These are phyloP conservation scores for Yarrowia deformans DNA, from an alignment of 805 yeast genomes.

Conservation along the genomic window DNA sequence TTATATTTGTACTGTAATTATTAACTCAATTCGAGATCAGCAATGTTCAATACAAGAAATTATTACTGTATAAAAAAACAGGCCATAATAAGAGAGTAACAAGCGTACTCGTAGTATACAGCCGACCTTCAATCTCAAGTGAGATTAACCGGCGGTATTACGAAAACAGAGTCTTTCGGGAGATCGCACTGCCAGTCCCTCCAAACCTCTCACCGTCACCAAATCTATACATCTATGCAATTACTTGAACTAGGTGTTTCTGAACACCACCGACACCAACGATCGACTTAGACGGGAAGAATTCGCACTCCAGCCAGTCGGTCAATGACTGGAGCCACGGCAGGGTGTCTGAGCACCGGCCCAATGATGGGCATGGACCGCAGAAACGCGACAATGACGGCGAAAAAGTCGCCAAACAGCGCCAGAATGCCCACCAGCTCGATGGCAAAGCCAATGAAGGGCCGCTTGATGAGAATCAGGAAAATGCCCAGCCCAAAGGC, in stretches of 20 bases:
- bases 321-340: constrained; percentile 77
- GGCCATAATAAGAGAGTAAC: no score
- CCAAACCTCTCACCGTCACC: no score
- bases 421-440: constrained; percentile 91
- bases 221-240: constrained; percentile 5
- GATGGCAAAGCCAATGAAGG: constrained; percentile 83
- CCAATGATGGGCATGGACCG: constrained; percentile 90
- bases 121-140: no score
- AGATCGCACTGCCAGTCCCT: no score
- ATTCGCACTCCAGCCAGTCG: constrained; percentile 70
- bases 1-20: no score
- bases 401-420: constrained; percentile 91
- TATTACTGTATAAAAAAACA: no score
- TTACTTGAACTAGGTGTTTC: neutral
- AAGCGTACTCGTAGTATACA: no score
- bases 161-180: no score
- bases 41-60: no score
- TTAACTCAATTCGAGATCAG: no score
- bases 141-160: no score
- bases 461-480: constrained; percentile 73
- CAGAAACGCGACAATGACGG: constrained; percentile 84
- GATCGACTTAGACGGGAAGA: constrained; percentile 61
- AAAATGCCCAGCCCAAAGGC: constrained; percentile 79
- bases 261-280: no score
- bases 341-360: constrained; percentile 79